phyloP scores from a whole-genome alignment of 208 protist species.

The Crithidia thermophila region DNA sequence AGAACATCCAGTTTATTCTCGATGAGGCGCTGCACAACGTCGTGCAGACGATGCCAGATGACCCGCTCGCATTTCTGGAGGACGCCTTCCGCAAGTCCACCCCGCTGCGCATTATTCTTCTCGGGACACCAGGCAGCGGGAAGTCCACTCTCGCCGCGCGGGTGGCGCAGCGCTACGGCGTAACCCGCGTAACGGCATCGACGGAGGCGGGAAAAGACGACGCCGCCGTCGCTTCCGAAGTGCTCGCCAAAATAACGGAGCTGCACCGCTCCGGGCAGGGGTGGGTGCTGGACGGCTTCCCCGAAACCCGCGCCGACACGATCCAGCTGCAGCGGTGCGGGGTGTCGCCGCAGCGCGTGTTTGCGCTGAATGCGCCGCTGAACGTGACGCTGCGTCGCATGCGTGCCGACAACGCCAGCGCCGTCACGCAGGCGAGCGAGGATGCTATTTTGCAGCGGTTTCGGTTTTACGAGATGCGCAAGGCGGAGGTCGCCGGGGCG shows the following conservation, averaged over 20 bases:
- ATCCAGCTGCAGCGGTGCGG: slow-evolving; percentile 75
- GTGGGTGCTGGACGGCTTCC: slow-evolving; percentile 89
- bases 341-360: slow-evolving; percentile 67
- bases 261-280: slow-evolving; percentile 49
- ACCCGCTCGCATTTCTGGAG: slow-evolving; percentile 71
- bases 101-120: slow-evolving; percentile 66
- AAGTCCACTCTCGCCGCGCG: slow-evolving; percentile 91
- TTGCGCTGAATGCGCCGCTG: slow-evolving; percentile 65
- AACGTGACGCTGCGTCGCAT: slow-evolving; percentile 40
- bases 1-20: slow-evolving; percentile 65
- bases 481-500: slow-evolving; percentile 17
- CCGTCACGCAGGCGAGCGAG: neutral
- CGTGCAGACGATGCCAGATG: slow-evolving; percentile 58
- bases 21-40: slow-evolving; percentile 85
- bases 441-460: slow-evolving; percentile 7
- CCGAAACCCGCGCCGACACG: slow-evolving; percentile 66
- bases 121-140: slow-evolving; percentile 86
- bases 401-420: neutral
- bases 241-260: slow-evolving; percentile 51
- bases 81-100: slow-evolving; percentile 43
- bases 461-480: slow-evolving; percentile 23
- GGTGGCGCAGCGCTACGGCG: slow-evolving; percentile 82
- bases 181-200: slow-evolving; percentile 82
- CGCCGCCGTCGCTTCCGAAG: slow-evolving; percentile 41
- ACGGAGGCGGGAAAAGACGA: slow-evolving; percentile 61